Evolutionary conservation across 148 eudicot species (phyloP), one percentile per base, ranked within the genome.

Genomic region (Fallopia convolvulus): DNA sequence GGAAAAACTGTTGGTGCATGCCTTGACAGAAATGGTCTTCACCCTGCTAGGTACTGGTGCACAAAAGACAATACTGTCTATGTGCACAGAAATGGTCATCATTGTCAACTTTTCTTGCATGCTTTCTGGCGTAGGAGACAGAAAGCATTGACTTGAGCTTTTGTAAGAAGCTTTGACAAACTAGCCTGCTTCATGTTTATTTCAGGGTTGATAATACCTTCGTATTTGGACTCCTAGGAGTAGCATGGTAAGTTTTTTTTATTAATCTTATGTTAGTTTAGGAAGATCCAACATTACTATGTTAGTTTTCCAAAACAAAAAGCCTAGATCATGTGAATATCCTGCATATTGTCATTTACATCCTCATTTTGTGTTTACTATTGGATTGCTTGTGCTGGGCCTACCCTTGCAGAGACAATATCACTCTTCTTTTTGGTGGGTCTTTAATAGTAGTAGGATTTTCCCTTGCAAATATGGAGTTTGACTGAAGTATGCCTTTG

Each of bases 11-110:
- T 95, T 75, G 99, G 99, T 82, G 99, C 99, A 84, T 88, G 92
- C 82, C 94, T 95, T 78, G 99, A 95, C 79, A 91, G 99, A 8
- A 95, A 95, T 80, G 99, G 99, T 77, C 90, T 95, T 83, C 99
- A 98, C 39, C 99, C 99, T 82, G 99, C 99, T 72, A 93, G 99
- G 88, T 95, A 95, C 78, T 95, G 99, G 99, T 92, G 97, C 63
- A 95, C 99, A 49, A 77, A 72, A 65, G 99, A 95, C 87, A 93
- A 95, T 83, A 87, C 91, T 33, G 98, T 95, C 81, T 95, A 95
- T 80, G 99, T 95, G 83, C 77, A 39, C n/a, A n/a, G n/a, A n/a
- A n/a, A n/a, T n/a, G n/a, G n/a, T 79, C 70, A 13, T 53, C n/a
- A 60, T 77, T 66, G 33, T 81, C 50, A 14, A 68, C 72, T 68